Evolutionary conservation across 768 basidiomycete genomes (phyloP).

Genomic region (Kwoniella heveanensis): DNA sequence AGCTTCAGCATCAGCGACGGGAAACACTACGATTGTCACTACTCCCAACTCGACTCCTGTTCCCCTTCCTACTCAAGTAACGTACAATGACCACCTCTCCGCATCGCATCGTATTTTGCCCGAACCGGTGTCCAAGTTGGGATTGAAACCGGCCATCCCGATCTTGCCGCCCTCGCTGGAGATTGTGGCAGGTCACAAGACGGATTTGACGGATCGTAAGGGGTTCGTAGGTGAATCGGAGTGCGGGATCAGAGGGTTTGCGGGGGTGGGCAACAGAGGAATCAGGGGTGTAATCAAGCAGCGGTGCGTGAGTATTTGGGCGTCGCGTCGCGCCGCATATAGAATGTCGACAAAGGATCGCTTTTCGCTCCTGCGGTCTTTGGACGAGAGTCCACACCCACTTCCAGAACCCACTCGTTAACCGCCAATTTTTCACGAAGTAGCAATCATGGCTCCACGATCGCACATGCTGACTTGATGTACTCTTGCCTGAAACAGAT

Average conservation of each 20-base stretch:
- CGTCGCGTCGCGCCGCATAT: too few relatives aligned
- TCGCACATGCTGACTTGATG: too few relatives aligned
- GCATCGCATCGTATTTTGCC: conserved; percentile 16
- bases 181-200: conserved; percentile 35
- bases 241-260: conserved; percentile 37
- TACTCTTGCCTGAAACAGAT: conserved; percentile 66
- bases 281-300: conserved; percentile 95
- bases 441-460: too few relatives aligned
- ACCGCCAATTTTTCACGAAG: too few relatives aligned
- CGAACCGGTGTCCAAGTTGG: conserved; percentile 39
- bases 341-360: too few relatives aligned
- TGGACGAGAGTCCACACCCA: too few relatives aligned
- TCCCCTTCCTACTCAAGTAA: conserved; percentile 8
- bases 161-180: conserved; percentile 41
- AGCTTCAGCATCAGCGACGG: not conserved
- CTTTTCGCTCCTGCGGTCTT: too few relatives aligned
- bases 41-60: conserved; percentile 10
- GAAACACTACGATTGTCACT: conserved; percentile 10
- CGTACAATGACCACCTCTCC: conserved; percentile 12
- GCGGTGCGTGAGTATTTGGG: conserved; percentile 62
- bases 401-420: too few relatives aligned
- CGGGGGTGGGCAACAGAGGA: conserved; percentile 23
- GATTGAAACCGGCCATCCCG: conserved; percentile 41
- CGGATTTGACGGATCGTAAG: conserved; percentile 33
- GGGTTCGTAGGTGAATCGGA: conserved; percentile 42